Evolutionary conservation across 1,284 basidiomycete genomes (phyloP).

Genomic region (Rhodofomes roseus): DNA sequence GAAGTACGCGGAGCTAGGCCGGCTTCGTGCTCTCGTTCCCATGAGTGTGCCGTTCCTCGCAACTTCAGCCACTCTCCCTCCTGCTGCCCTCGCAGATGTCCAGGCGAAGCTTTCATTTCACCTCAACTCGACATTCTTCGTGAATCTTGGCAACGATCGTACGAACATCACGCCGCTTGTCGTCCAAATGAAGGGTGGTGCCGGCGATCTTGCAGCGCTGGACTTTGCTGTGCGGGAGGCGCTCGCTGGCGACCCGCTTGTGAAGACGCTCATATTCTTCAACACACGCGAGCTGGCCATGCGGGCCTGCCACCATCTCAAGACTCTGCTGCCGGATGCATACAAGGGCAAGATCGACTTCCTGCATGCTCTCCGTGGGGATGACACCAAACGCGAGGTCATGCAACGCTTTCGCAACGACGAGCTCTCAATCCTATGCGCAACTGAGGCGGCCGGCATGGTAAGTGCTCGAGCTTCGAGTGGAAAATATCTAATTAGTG

Average conservation of each 20-base stretch:
- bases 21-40: constrained; percentile 14
- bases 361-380: neutral
- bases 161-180: constrained; percentile 4
- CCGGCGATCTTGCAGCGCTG: neutral
- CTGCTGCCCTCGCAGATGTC: constrained; percentile 8
- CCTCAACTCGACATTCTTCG: neutral
- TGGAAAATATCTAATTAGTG: neutral
- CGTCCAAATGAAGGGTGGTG: neutral
- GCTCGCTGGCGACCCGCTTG: neutral
- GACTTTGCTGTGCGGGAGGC: neutral
- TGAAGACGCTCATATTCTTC: constrained; percentile 1
- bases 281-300: neutral
- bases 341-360: neutral
- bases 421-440: constrained; percentile 10
- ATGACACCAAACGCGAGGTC: neutral
- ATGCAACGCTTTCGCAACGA: constrained; percentile 5
- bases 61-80: constrained; percentile 18
- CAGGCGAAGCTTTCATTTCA: constrained; percentile 1
- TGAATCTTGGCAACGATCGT: constrained; percentile 11
- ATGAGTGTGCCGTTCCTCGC: constrained; percentile 14
- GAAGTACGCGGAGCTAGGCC: constrained; percentile 13
- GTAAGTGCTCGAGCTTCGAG: constrained; percentile 1
- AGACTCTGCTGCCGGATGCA: neutral
- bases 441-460: constrained; percentile 18
- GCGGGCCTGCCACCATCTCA: neutral